Percentiles rank a stretch among this genome's conserved stretches.
Evolutionary conservation across 768 basidiomycete genomes (phyloP).

Genomic region (Collybiopsis luxurians): DNA sequence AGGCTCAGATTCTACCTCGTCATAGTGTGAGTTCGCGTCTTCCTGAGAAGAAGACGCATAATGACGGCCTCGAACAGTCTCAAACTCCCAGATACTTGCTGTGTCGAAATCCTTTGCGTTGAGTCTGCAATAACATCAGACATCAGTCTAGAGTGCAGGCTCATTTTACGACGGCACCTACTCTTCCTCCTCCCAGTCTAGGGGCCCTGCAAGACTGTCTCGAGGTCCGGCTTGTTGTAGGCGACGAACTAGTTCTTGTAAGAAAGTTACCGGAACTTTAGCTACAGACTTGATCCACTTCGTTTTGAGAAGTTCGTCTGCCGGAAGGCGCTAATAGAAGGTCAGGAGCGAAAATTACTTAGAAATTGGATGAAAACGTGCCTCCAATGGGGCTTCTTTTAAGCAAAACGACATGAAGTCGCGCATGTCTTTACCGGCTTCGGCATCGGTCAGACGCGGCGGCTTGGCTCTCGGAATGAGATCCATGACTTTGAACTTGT

Average conservation of each 20-base stretch:
- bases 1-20: constrained; percentile 18
- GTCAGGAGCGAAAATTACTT: background rate
- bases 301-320: constrained; percentile 83
- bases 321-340: constrained; percentile 65
- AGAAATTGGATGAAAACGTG: constrained; percentile 29
- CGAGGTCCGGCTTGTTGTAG: constrained; percentile 76
- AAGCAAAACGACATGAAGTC: constrained; percentile 87
- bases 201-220: constrained; percentile 70
- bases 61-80: constrained; percentile 55
- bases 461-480: constrained; percentile 85
- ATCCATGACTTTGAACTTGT: constrained; percentile 83
- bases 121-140: constrained; percentile 2
- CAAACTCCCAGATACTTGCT: constrained; percentile 69
- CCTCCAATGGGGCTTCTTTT: constrained; percentile 76
- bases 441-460: constrained; percentile 71
- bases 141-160: background rate
- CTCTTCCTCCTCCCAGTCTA: constrained; percentile 73
- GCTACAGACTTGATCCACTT: constrained; percentile 86
- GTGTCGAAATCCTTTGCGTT: constrained; percentile 27
- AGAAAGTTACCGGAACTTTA: constrained; percentile 61
- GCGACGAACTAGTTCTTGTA: constrained; percentile 80
- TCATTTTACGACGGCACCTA: constrained; percentile 19
- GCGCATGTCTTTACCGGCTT: constrained; percentile 81
- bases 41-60: constrained; percentile 23
- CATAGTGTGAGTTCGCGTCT: constrained; percentile 11